phyloP scores from a whole-genome alignment of 2,329 filamentous ascomycete genomes.

The Sporothrix pallida region DNA sequence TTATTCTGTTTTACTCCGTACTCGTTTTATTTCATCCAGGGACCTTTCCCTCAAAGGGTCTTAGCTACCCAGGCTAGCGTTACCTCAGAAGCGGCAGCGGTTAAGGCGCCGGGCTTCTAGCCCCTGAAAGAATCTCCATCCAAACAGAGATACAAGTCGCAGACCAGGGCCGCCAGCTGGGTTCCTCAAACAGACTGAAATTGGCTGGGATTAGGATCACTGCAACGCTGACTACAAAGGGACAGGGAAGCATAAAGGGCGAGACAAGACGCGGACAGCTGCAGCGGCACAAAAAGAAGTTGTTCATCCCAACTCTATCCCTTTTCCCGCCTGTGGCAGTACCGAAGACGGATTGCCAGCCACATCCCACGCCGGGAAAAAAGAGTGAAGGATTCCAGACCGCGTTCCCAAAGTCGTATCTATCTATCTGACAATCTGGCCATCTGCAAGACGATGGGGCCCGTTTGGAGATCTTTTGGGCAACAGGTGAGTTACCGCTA shows the following conservation, averaged over 20 bases:
- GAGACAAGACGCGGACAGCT: neutral
- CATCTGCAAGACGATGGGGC: neutral
- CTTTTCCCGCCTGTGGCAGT: slow-evolving; percentile 5
- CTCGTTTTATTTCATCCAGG: neutral
- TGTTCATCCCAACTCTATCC: slow-evolving; percentile 24
- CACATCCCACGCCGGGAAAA: slow-evolving; percentile 8
- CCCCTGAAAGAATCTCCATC: slow-evolving; percentile 24
- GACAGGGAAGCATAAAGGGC: neutral
- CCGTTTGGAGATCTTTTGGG: too few relatives aligned
- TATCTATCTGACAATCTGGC: slow-evolving; percentile 1
- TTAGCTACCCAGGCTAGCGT: slow-evolving; percentile 8
- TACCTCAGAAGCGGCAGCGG: slow-evolving; percentile 24
- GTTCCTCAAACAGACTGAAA: slow-evolving; percentile 22
- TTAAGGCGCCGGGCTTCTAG: slow-evolving; percentile 26
- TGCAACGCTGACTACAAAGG: slow-evolving; percentile 19
- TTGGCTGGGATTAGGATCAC: slow-evolving; percentile 21
- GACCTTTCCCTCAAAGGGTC: neutral
- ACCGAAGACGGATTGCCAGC: neutral
- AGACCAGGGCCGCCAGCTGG: neutral
- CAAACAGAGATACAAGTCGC: neutral
- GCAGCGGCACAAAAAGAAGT: neutral
- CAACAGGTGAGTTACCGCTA: neutral
- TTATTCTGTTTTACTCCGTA: neutral
- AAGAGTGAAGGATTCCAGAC: neutral
- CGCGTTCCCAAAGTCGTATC: slow-evolving; percentile 6